A percentile compares a stretch with the other conserved stretches of the same genome.
Conservation (phyloP, 2,329 filamentous ascomycete genomes). For the Clonostachys rosea region DNA sequence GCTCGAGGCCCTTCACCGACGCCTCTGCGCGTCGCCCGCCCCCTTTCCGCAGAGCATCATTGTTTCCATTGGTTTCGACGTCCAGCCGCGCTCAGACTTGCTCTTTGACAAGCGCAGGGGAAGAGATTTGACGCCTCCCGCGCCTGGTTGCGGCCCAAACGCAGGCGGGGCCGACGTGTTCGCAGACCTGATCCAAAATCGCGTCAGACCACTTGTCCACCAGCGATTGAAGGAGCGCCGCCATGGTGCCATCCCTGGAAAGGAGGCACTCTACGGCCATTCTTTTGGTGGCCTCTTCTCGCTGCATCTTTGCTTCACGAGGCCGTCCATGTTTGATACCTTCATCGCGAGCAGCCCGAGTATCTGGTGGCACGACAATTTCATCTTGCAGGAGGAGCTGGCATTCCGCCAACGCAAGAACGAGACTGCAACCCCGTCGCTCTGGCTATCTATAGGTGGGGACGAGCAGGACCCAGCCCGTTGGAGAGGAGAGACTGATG, state of each 20-base stretch:
- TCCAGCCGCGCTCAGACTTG: conserved; percentile 11
- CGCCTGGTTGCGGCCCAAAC: neutral
- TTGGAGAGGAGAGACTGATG: too few relatives aligned
- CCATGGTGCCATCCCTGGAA: conserved; percentile 9
- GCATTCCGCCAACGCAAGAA: too few relatives aligned
- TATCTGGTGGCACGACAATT: conserved; percentile 40
- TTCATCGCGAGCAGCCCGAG: conserved; percentile 39
- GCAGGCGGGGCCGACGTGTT: conserved; percentile 38
- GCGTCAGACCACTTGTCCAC: conserved; percentile 25
- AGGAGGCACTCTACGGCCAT: conserved; percentile 37
- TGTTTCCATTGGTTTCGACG: conserved; percentile 21
- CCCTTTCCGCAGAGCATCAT: conserved; percentile 13
- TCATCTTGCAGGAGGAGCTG: conserved; percentile 13
- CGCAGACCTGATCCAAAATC: conserved; percentile 32
- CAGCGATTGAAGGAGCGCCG: conserved; percentile 17
- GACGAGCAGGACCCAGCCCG: too few relatives aligned
- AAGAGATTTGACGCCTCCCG: conserved; percentile 20
- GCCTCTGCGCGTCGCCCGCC: conserved; percentile 15
- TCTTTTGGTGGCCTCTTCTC: conserved; percentile 43
- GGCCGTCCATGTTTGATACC: conserved; percentile 32
- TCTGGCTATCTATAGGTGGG: too few relatives aligned
- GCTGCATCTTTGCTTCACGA: conserved; percentile 34
- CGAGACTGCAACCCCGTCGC: too few relatives aligned
- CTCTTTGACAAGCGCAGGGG: conserved; percentile 20
- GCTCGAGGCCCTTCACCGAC: conserved; percentile 17